phyloP scores from a whole-genome alignment of 306 rosid species.

The Urtica urens region DNA sequence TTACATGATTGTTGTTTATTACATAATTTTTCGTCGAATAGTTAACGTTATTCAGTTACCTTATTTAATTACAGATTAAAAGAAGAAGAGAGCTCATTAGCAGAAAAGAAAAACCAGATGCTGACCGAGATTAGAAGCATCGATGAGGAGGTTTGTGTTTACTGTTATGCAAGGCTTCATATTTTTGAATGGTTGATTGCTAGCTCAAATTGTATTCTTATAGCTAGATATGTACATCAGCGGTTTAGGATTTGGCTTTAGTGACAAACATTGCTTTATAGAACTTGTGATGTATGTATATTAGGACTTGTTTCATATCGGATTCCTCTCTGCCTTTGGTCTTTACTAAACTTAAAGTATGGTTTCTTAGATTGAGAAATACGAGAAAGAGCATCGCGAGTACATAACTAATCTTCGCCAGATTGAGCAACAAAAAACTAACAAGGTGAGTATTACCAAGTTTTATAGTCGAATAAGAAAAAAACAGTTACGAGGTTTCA shows the following conservation, averaged over 20 bases:
- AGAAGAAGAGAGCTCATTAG: slow-evolving; percentile 42
- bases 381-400: slow-evolving; percentile 25
- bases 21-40: too few relatives aligned
- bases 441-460: slow-evolving; percentile 38
- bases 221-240: background rate
- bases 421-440: slow-evolving; percentile 39
- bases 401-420: slow-evolving; percentile 22
- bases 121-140: slow-evolving; percentile 29
- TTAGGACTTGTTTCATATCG: too few relatives aligned
- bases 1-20: too few relatives aligned
- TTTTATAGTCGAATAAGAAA: slow-evolving; percentile 9
- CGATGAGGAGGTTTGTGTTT: slow-evolving; percentile 37
- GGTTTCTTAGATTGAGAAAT: slow-evolving; percentile 36
- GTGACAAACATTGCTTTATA: too few relatives aligned
- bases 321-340: too few relatives aligned
- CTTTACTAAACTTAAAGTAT: background rate
- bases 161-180: slow-evolving; percentile 5
- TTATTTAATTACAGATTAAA: slow-evolving; percentile 40
- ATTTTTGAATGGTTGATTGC: too few relatives aligned
- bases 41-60: slow-evolving; percentile 17
- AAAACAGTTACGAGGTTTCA: background rate
- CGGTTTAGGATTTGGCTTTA: too few relatives aligned
- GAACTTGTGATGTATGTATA: too few relatives aligned
- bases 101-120: slow-evolving; percentile 19
- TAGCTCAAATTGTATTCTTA: too few relatives aligned